Evolutionary conservation across 352 stramenopile genomes (phyloP).

Genomic region (Plasmopara muralis): DNA sequence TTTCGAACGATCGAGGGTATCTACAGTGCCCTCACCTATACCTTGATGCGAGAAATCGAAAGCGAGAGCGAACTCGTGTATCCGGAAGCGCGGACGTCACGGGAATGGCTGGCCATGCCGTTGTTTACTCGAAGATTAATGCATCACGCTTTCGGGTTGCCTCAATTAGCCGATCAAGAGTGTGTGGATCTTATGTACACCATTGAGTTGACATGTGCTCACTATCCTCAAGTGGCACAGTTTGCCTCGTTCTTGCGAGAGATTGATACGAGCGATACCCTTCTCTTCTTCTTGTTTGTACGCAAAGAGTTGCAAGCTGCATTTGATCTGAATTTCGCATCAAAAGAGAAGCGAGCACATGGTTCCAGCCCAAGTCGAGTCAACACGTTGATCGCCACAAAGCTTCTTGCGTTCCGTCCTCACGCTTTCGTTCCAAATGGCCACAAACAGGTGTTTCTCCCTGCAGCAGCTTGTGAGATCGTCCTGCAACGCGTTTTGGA

Average conservation of each 20-base stretch:
- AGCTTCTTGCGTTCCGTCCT: conserved; percentile 25
- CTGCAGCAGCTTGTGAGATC: conserved; percentile 30
- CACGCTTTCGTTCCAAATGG: conserved; percentile 54
- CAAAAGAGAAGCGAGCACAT: conserved; percentile 55
- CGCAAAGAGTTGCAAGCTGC: conserved; percentile 37
- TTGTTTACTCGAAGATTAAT: conserved; percentile 51
- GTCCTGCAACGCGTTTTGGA: conserved; percentile 43
- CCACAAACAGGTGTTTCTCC: conserved; percentile 47
- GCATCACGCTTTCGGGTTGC: conserved; percentile 41
- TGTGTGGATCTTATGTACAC: conserved; percentile 68
- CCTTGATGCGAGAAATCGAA: conserved; percentile 10
- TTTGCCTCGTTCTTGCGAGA: conserved; percentile 69
- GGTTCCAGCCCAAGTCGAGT: conserved; percentile 28
- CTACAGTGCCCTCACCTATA: conserved; percentile 45
- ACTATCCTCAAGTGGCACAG: conserved; percentile 38
- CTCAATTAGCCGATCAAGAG: conserved; percentile 60
- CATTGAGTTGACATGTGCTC: conserved; percentile 37
- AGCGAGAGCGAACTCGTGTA: not conserved
- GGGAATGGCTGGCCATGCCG: conserved; percentile 41
- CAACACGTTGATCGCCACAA: conserved; percentile 38
- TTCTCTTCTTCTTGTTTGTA: conserved; percentile 59
- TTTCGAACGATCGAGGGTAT: conserved; percentile 55
- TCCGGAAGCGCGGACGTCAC: not conserved
- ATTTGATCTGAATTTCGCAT: conserved; percentile 46
- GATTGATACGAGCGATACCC: conserved; percentile 52